These are phyloP conservation scores for Ophiostoma sp. DNA, from an alignment of 2,329 filamentous ascomycete genomes.

Conservation along the genomic window DNA sequence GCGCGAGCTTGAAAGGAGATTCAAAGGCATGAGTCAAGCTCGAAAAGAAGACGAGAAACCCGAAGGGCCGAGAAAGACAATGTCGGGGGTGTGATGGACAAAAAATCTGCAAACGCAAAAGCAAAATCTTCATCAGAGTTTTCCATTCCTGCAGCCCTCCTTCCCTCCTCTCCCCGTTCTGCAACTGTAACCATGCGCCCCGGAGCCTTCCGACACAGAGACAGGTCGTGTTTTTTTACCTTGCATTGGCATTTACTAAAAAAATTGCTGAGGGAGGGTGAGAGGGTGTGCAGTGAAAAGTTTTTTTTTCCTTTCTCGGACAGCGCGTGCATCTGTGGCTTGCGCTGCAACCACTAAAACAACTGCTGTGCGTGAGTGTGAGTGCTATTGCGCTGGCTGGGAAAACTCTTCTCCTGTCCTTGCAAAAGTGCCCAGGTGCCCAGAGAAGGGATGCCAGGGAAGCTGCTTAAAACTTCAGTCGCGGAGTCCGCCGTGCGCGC, in stretches of 20 bases:
- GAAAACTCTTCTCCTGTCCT: slow-evolving; percentile 2
- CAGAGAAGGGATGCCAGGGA: background rate
- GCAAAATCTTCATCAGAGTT: background rate
- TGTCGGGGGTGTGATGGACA: background rate
- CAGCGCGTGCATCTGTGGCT: slow-evolving; percentile 1
- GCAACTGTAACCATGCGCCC: background rate
- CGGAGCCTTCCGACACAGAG: slow-evolving; percentile 3
- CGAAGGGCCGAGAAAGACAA: background rate
- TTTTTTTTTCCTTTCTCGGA: background rate
- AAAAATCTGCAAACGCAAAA: background rate
- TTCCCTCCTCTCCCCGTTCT: background rate
- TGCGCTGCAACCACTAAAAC: background rate
- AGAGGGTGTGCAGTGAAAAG: slow-evolving; percentile 4
- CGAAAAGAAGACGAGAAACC: background rate
- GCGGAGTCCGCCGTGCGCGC: slow-evolving; percentile 4
- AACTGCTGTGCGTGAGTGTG: too few relatives aligned
- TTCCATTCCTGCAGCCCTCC: slow-evolving; percentile 18
- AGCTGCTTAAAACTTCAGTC: background rate
- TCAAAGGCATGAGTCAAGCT: background rate
- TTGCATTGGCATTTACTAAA: too few relatives aligned
- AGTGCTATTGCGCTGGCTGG: background rate
- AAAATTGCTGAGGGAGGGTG: background rate
- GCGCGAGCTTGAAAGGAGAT: background rate
- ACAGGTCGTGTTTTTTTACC: too few relatives aligned
- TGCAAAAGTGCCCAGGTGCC: background rate